Evolutionary conservation across 1,284 basidiomycete genomes (phyloP).

Genomic region (Caloboletus inedulis): DNA sequence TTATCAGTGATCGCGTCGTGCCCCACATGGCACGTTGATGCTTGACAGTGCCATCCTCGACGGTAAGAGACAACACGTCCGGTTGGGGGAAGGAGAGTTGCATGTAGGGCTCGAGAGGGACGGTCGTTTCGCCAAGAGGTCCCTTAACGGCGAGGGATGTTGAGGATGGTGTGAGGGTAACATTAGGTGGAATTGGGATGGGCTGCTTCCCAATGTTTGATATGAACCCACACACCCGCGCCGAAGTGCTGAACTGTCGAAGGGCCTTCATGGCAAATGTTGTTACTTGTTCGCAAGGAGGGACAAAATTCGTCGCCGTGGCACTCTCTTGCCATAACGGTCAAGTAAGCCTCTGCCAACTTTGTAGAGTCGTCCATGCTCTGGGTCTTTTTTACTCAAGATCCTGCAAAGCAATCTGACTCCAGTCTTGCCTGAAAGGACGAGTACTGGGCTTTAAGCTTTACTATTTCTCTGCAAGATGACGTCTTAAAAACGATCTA

Average conservation of each 20-base stretch:
- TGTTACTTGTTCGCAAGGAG: too few species aligned
- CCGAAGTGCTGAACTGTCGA: slow-evolving; percentile 48
- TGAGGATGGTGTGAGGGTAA: slow-evolving; percentile 56
- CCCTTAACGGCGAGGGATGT: slow-evolving; percentile 68
- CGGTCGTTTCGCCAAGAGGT: slow-evolving; percentile 70
- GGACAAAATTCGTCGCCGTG: too few species aligned
- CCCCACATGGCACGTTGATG: slow-evolving; percentile 91
- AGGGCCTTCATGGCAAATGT: slow-evolving; percentile 34
- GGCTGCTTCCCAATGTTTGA: slow-evolving; percentile 84
- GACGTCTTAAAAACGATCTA: too few species aligned
- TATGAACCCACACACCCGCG: slow-evolving; percentile 36
- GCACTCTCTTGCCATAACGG: too few species aligned
- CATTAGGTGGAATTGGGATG: slow-evolving; percentile 65
- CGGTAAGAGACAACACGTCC: slow-evolving; percentile 54
- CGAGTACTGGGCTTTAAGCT: too few species aligned
- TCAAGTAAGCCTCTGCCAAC: too few species aligned
- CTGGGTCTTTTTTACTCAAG: too few species aligned
- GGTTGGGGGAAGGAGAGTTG: slow-evolving; percentile 54
- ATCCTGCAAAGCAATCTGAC: too few species aligned
- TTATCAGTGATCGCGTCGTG: slow-evolving; percentile 83
- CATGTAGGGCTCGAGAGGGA: slow-evolving; percentile 70
- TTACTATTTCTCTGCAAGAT: too few species aligned
- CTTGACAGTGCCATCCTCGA: slow-evolving; percentile 72
- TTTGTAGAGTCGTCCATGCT: too few species aligned
- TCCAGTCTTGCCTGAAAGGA: too few species aligned